Evolutionary conservation across 148 eudicot genomes (phyloP).

Genomic region (Chenopodium suecicum): DNA sequence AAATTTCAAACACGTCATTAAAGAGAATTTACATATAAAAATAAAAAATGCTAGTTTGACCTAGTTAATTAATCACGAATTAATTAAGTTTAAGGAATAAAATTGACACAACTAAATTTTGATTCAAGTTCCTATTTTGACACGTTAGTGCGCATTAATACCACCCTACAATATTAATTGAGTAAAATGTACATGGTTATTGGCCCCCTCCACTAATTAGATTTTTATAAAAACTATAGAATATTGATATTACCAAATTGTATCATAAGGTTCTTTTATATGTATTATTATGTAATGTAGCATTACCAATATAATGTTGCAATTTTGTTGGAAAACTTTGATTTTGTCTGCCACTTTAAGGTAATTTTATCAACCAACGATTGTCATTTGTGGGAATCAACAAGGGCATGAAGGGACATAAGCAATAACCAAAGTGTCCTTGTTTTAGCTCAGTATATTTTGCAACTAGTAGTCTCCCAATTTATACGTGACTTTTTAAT

Average conservation of each 20-base stretch:
- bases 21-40: neutral
- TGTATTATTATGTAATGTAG: neutral
- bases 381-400: slow-evolving; percentile 43
- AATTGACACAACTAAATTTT: neutral
- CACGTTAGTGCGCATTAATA: slow-evolving; percentile 25
- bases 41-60: neutral
- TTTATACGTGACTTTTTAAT: slow-evolving; percentile 14
- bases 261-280: too few species aligned
- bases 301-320: slow-evolving; percentile 5
- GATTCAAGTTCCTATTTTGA: slow-evolving; percentile 13
- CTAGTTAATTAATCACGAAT: slow-evolving; percentile 15
- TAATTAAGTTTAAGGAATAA: slow-evolving; percentile 13
- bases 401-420: slow-evolving; percentile 46
- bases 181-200: neutral
- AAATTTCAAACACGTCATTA: neutral
- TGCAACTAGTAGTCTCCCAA: neutral
- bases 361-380: slow-evolving; percentile 23
- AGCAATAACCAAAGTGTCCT: slow-evolving; percentile 32
- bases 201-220: slow-evolving; percentile 26
- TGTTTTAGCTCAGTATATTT: neutral
- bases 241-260: neutral
- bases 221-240: neutral
- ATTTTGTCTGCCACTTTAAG: slow-evolving; percentile 34
- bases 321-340: slow-evolving; percentile 25
- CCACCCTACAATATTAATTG: neutral